Evolutionary conservation across 305 asterid species (phyloP).

Genomic region (Plantago rigida): DNA sequence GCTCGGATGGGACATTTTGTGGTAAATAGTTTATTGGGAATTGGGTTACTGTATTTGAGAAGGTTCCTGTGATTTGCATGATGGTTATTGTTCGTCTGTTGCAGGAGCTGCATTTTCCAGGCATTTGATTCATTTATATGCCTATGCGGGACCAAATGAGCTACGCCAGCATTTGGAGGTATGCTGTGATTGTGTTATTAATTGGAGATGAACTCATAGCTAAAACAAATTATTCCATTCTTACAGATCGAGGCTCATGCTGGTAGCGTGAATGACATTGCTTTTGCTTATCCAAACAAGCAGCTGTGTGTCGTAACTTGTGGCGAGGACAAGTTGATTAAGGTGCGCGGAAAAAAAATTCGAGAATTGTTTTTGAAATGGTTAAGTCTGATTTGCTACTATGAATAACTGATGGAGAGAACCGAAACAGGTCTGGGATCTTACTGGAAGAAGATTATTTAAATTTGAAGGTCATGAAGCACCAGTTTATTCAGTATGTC

Average conservation of each 20-base stretch:
- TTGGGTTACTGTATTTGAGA: slow-evolving; percentile 15
- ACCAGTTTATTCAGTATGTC: slow-evolving; percentile 74
- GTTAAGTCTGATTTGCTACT: slow-evolving; percentile 2
- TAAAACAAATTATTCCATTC: slow-evolving; percentile 22
- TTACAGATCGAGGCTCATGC: slow-evolving; percentile 72
- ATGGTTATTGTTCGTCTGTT: slow-evolving; percentile 28
- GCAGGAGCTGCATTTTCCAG: slow-evolving; percentile 79
- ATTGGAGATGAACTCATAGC: slow-evolving; percentile 12
- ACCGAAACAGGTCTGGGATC: slow-evolving; percentile 69
- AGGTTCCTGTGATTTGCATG: slow-evolving; percentile 17
- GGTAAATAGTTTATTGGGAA: slow-evolving; percentile 37
- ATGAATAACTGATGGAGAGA: slow-evolving; percentile 26
- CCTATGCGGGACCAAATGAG: slow-evolving; percentile 54
- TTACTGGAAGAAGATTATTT: slow-evolving; percentile 53
- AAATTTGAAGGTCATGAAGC: slow-evolving; percentile 79
- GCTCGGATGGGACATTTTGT: slow-evolving; percentile 69
- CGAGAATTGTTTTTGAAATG: neutral
- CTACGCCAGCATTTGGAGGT: slow-evolving; percentile 71
- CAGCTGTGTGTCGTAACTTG: slow-evolving; percentile 69
- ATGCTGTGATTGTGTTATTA: slow-evolving; percentile 14
- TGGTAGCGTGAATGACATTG: slow-evolving; percentile 68
- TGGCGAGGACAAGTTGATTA: slow-evolving; percentile 76
- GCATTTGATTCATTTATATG: slow-evolving; percentile 64
- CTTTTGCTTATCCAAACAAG: slow-evolving; percentile 76
- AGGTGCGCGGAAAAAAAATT: slow-evolving; percentile 36